These are phyloP conservation scores for Neurospora sp. DNA, from an alignment of 495 filamentous ascomycete species.

Conservation along the genomic window DNA sequence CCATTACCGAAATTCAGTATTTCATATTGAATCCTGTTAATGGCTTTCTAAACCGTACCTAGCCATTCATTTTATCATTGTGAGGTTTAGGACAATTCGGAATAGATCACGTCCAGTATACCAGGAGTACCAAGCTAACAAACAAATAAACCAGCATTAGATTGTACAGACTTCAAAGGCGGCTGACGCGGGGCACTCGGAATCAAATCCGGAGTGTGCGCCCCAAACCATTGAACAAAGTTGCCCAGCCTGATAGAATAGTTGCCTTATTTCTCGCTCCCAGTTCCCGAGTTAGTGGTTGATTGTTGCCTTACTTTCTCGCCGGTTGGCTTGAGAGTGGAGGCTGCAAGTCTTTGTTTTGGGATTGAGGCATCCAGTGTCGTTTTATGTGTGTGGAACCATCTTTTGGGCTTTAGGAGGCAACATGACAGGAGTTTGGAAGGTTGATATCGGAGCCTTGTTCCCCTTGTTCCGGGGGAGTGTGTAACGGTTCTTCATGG, in stretches of 20 bases:
- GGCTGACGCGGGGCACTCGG: neutral
- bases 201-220: neutral
- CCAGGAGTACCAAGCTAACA: too few species aligned
- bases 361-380: neutral
- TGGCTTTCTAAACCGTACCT: too few species aligned
- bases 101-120: too few species aligned
- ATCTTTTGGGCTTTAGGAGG: neutral
- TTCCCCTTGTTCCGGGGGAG: neutral
- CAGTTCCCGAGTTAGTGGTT: neutral
- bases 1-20: too few species aligned
- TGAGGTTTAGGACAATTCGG: too few species aligned
- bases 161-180: too few species aligned
- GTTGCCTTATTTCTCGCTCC: neutral
- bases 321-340: neutral
- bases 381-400: neutral
- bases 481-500: neutral
- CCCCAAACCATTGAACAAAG: neutral
- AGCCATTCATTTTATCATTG: too few species aligned
- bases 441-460: neutral
- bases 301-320: neutral
- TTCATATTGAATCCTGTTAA: too few species aligned
- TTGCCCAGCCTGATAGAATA: neutral
- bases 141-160: too few species aligned
- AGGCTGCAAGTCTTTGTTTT: neutral
- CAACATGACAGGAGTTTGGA: neutral